Evolutionary conservation across 495 filamentous ascomycete genomes (phyloP).

Genomic region (Achaetomiella virescens): DNA sequence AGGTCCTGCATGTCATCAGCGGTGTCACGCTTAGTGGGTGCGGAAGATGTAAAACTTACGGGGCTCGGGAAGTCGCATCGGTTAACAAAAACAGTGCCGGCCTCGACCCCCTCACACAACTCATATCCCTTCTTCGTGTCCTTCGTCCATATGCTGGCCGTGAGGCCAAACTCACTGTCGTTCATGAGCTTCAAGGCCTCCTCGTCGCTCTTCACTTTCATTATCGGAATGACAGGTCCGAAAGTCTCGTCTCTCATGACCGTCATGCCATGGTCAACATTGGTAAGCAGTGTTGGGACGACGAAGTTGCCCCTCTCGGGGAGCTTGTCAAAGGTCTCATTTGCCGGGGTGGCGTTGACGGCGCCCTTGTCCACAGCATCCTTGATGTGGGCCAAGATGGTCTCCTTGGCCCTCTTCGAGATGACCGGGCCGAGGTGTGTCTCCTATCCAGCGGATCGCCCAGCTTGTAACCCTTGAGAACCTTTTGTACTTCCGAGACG

Average conservation of each 20-base stretch:
- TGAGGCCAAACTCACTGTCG: constrained; percentile 88
- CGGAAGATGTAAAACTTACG: constrained; percentile 47
- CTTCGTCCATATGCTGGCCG: constrained; percentile 98
- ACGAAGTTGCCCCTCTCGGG: constrained; percentile 77
- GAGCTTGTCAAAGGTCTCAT: constrained; percentile 61
- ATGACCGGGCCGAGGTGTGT: constrained; percentile 89
- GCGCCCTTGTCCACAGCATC: constrained; percentile 85
- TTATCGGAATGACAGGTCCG: constrained; percentile 87
- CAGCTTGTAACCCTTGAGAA: constrained; percentile 81
- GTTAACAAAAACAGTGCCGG: constrained; percentile 95
- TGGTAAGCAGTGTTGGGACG: constrained; percentile 72
- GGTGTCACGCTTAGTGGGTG: background rate
- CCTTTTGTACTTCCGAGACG: constrained; percentile 66
- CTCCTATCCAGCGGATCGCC: constrained; percentile 71
- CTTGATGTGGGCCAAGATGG: constrained; percentile 73
- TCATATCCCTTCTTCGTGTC: constrained; percentile 70
- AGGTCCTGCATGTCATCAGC: constrained; percentile 59
- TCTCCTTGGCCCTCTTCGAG: constrained; percentile 63
- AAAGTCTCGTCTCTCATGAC: constrained; percentile 97
- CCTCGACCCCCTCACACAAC: constrained; percentile 75
- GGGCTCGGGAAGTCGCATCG: constrained; percentile 88
- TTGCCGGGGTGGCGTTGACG: constrained; percentile 72
- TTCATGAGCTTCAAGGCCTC: constrained; percentile 89
- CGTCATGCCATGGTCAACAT: constrained; percentile 77
- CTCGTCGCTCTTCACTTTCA: constrained; percentile 78